Evolutionary conservation across 2,329 filamentous ascomycete species (phyloP).

Genomic region (Blastomyces emzantsi): DNA sequence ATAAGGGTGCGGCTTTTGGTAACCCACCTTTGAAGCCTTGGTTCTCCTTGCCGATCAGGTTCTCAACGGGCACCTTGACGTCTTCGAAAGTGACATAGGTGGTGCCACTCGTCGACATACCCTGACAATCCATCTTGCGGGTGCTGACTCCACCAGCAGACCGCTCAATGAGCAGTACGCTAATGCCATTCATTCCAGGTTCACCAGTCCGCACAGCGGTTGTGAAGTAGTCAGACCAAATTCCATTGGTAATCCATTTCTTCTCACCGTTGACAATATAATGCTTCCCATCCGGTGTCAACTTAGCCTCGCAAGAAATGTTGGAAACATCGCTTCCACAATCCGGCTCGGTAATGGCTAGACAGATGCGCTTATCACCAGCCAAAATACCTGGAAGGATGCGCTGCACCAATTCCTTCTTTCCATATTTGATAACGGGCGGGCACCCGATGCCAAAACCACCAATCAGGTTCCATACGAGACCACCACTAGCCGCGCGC

Average conservation of each 20-base stretch:
- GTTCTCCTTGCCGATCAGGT: slow-evolving; percentile 95
- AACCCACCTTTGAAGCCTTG: slow-evolving; percentile 75
- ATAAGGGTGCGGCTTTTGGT: not conserved
- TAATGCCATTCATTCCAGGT: slow-evolving; percentile 85
- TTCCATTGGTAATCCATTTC: slow-evolving; percentile 99
- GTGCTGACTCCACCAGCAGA: slow-evolving; percentile 76
- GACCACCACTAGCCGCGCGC: slow-evolving; percentile 76
- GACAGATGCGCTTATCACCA: slow-evolving; percentile 93
- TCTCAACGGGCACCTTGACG: slow-evolving; percentile 99
- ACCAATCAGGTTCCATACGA: slow-evolving; percentile 94
- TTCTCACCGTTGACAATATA: slow-evolving; percentile 99
- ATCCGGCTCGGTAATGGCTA: slow-evolving; percentile 95
- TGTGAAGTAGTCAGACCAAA: slow-evolving; percentile 97
- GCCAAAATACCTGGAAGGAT: slow-evolving; percentile 80
- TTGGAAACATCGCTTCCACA: slow-evolving; percentile 94
- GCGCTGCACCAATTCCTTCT: slow-evolving; percentile 72
- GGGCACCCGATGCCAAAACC: slow-evolving; percentile 95
- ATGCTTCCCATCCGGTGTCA: slow-evolving; percentile 92
- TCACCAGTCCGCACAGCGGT: slow-evolving; percentile 86
- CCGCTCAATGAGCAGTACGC: slow-evolving; percentile 85
- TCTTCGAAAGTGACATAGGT: slow-evolving; percentile 99
- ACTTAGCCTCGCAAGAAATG: slow-evolving; percentile 88
- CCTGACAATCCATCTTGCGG: slow-evolving; percentile 95
- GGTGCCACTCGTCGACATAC: slow-evolving; percentile 89
- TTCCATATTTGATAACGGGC: slow-evolving; percentile 84